These are phyloP conservation scores for Scheffersomyces segobiensis DNA, from an alignment of 1,139 yeast genomes.

Conservation along the genomic window DNA sequence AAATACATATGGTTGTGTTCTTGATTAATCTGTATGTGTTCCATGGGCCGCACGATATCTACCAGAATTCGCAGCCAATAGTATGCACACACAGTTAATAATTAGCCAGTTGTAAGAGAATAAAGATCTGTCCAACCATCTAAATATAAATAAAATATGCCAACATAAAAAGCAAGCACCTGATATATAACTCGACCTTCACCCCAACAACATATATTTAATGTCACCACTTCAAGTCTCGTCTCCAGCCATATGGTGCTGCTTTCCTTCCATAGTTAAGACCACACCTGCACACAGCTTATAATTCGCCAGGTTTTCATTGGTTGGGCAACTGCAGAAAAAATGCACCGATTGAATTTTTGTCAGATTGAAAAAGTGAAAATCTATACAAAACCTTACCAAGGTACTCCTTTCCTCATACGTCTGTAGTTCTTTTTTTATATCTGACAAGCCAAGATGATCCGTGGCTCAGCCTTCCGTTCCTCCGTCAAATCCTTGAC, in stretches of 20 bases:
- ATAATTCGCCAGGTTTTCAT: slow-evolving; percentile 13
- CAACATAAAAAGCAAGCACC: not conserved
- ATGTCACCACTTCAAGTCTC: not conserved
- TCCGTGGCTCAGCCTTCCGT: slow-evolving; percentile 41
- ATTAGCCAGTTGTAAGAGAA: not conserved
- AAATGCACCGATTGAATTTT: slow-evolving; percentile 4
- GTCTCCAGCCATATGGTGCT: not conserved
- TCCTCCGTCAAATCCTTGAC: slow-evolving; percentile 32
- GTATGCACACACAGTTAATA: not conserved
- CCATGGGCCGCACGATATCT: not conserved
- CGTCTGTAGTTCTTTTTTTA: not conserved
- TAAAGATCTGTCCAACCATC: not conserved
- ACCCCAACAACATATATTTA: not conserved
- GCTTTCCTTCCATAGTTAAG: not conserved
- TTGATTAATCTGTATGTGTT: no score
- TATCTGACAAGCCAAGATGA: slow-evolving; percentile 20
- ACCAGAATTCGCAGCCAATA: not conserved
- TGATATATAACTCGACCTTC: not conserved
- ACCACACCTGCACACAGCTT: slow-evolving; percentile 8
- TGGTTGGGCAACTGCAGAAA: slow-evolving; percentile 11
- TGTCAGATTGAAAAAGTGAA: not conserved
- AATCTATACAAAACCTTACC: slow-evolving; percentile 6
- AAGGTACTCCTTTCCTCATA: not conserved
- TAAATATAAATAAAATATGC: not conserved
- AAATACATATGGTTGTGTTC: not conserved